A percentile compares a stretch with the other conserved stretches of the same genome.
Conservation (phyloP, 225 moss, liverwort and hornwort species). For the Pseudisothecium myosuroides region DNA sequence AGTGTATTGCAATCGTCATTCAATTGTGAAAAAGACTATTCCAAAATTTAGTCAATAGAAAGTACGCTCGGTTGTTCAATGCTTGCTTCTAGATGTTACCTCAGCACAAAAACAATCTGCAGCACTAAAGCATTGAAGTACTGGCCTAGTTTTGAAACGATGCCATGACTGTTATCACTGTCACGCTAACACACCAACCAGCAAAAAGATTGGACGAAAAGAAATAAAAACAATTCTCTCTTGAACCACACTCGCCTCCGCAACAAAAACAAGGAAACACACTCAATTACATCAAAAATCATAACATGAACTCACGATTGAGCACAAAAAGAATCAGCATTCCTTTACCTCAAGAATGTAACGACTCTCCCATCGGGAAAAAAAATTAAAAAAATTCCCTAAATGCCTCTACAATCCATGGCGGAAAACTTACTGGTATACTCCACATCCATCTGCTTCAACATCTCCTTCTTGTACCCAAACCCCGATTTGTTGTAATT, state of each 20-base stretch:
- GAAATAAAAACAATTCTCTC: background rate
- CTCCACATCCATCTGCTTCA: slow-evolving; percentile 65
- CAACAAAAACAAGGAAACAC: background rate
- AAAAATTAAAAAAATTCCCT: background rate
- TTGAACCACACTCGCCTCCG: background rate
- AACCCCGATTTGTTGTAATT: slow-evolving; percentile 84
- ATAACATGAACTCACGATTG: background rate
- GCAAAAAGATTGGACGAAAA: background rate
- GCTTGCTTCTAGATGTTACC: background rate
- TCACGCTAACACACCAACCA: background rate
- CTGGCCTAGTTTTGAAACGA: background rate
- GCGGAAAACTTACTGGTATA: slow-evolving; percentile 45
- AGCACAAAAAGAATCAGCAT: background rate
- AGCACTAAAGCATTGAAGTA: background rate
- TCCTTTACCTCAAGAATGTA: background rate
- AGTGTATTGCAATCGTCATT: background rate
- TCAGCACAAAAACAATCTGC: background rate
- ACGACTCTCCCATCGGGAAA: background rate
- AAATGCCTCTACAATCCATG: background rate
- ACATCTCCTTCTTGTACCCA: slow-evolving; percentile 93
- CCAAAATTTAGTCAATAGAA: background rate
- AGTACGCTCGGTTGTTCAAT: background rate
- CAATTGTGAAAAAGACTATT: background rate
- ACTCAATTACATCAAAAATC: background rate
- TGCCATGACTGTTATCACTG: background rate